Evolutionary conservation across 208 protist species (phyloP), one percentile per base, ranked within the genome.

Genomic region (Borovskyia barvae): DNA sequence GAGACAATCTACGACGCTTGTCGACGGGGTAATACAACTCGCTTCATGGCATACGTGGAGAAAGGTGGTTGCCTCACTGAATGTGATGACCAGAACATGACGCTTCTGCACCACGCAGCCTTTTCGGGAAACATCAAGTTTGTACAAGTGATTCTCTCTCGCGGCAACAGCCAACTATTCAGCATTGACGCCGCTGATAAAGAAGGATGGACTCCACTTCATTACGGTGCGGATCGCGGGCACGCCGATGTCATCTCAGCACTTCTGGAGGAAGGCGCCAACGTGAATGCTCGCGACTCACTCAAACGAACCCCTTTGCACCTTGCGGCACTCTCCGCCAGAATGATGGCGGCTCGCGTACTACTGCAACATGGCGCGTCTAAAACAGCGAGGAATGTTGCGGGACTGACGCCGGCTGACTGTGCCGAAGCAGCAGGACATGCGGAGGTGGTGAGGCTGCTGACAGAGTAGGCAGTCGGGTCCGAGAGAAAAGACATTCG

Each of bases 151-250:
- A 43, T 95, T 42, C 64, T 95, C 12, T 64, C 69, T 0, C 41
- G 50, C 1, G 30, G 60, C 14, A 17, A 55, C n/a, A 39, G 35
- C 46, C 83, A 87, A 47, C 49, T 37, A 8, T 42, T 87, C 0
- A 66, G 83, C 59, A 39, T 92, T 15, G 89, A 95, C 36, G 82
- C 84, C 7, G 47, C 32, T 0, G 89, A 95, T 49, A 36, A 12
- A 7, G 85, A 81, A 19, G 90, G 86, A n/a, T 95, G 90, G 87
- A 93, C 90, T 2, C 65, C 86, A 43, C 59, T 95, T 48, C 90
- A 95, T 66, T 95, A 92, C 65, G 86, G 86, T 3, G 79, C 79
- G 1, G 90, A 92, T 32, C 77, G 80, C n/a, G 90, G 90, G 0
- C 65, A 89, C 36, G 36, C 32, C 0, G 72, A 19, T 2, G 53